Evolutionary conservation across 1,284 basidiomycete genomes (phyloP).

Genomic region (Cryptococcus sp.): DNA sequence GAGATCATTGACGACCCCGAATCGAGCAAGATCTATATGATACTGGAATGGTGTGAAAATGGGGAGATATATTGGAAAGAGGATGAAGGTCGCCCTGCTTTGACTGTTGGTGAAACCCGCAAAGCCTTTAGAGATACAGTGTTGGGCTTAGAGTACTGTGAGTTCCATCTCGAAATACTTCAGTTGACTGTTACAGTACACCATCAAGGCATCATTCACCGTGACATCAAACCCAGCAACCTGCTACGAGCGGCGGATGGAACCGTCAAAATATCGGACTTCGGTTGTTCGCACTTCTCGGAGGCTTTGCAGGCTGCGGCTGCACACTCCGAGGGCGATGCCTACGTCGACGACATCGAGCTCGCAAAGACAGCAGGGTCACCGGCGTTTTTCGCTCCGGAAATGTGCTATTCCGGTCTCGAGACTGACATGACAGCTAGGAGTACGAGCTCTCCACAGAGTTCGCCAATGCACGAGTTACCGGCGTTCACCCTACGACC

Average conservation of each 20-base stretch:
- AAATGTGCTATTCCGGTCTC: constrained; percentile 68
- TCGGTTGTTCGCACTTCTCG: constrained; percentile 95
- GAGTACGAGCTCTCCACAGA: constrained; percentile 14
- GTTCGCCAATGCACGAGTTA: constrained; percentile 20
- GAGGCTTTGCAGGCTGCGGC: constrained; percentile 67
- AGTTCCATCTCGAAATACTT: constrained; percentile 46
- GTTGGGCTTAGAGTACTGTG: constrained; percentile 88
- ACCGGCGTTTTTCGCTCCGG: constrained; percentile 96
- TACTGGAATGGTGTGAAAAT: constrained; percentile 93
- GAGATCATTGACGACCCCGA: constrained; percentile 95
- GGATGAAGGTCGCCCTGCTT: constrained; percentile 64
- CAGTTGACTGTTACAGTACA: constrained; percentile 64
- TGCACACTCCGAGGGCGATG: constrained; percentile 60
- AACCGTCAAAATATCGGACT: constrained; percentile 96
- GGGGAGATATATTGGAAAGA: constrained; percentile 90
- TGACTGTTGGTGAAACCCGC: constrained; percentile 79
- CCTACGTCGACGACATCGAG: constrained; percentile 74
- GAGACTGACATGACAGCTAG: constrained; percentile 26
- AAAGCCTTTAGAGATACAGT: constrained; percentile 89
- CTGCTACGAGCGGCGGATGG: constrained; percentile 84
- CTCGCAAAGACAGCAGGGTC: constrained; percentile 93
- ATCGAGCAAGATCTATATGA: constrained; percentile 89
- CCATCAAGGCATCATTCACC: constrained; percentile 96
- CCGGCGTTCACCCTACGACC: constrained; percentile 43
- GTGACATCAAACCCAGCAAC: constrained; percentile 99